Conservation (phyloP, 352 stramenopile species). For the Pythium aphanidermatum region DNA sequence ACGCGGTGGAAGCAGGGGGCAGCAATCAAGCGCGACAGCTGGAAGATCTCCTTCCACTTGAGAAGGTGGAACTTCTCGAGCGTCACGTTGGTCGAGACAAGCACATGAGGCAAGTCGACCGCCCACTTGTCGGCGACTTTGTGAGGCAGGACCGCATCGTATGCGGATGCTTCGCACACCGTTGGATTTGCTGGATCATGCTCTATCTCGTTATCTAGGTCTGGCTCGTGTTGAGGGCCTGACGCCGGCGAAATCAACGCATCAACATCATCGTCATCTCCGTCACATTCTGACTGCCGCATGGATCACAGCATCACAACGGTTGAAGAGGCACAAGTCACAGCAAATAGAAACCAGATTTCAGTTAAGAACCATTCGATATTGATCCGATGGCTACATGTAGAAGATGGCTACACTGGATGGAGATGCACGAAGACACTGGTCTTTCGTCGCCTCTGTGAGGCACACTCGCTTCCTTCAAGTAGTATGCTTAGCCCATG, state of each 20-base stretch:
- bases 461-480: no score
- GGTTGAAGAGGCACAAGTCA: no score
- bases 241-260: neutral
- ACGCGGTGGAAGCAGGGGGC: constrained; percentile 38
- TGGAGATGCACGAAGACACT: neutral
- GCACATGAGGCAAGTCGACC: constrained; percentile 11
- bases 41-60: constrained; percentile 57
- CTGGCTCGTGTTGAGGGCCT: no score
- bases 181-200: no score
- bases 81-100: constrained; percentile 32
- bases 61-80: constrained; percentile 55
- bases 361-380: no score
- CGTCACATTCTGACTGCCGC: no score
- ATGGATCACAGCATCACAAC: no score
- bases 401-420: neutral
- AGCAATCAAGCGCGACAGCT: constrained; percentile 39
- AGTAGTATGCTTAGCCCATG: constrained; percentile 66
- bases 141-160: no score
- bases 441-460: no score
- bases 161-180: no score
- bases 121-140: constrained; percentile 10
- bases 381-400: neutral
- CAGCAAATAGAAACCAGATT: no score
- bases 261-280: neutral
- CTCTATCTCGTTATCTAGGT: no score